Conservation (phyloP, 345 rosid species). For the Acer negundo region DNA sequence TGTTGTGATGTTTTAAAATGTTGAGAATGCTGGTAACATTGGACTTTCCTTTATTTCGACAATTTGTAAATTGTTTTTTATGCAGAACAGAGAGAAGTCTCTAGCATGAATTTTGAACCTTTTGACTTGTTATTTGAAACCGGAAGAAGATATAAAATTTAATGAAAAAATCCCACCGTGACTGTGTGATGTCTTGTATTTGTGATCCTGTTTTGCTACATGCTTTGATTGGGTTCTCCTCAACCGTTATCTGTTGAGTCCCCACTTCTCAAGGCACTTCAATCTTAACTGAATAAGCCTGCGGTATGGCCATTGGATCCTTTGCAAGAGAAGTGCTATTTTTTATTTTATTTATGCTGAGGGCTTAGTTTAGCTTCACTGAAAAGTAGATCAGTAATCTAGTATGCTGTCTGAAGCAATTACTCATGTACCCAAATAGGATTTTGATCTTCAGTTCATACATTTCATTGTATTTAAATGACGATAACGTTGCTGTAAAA, state of each 20-base stretch:
- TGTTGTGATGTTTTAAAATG: background rate
- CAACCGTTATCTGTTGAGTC: background rate
- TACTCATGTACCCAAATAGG: conserved; percentile 3
- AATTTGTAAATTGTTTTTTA: background rate
- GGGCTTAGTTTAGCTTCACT: background rate
- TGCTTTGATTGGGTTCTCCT: conserved; percentile 9
- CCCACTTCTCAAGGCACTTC: background rate
- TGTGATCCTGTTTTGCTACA: background rate
- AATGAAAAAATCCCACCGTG: background rate
- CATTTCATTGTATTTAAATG: background rate
- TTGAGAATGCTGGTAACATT: conserved; percentile 9
- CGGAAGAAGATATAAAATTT: background rate
- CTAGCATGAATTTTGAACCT: background rate
- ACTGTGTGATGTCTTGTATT: background rate
- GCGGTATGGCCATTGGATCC: background rate
- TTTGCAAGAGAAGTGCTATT: conserved; percentile 13
- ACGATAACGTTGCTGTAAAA: background rate
- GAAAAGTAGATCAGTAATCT: background rate
- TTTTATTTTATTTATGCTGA: background rate
- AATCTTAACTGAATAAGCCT: background rate
- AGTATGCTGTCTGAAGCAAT: background rate
- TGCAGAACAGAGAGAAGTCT: background rate
- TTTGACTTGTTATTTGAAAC: background rate
- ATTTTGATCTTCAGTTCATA: conserved; percentile 5
- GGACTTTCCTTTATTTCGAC: background rate